phyloP scores from a whole-genome alignment of 2,329 filamentous ascomycete species.

The Phyllosticta citribraziliensis region DNA sequence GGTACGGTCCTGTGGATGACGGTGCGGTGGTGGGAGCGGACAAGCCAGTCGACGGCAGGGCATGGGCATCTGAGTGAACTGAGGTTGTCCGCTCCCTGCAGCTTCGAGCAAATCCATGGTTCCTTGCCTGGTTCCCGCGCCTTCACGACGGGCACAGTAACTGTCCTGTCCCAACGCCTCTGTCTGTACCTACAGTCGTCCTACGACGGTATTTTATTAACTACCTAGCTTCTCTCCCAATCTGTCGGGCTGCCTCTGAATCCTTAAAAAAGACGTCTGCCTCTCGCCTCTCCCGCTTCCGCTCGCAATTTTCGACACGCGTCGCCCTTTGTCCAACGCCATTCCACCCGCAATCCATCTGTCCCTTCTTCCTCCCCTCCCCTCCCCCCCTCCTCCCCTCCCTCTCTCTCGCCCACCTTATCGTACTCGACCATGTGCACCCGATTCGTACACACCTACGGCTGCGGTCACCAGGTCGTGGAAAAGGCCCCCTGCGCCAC shows the following conservation, averaged over 20 bases:
- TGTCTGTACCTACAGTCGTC: too few species aligned
- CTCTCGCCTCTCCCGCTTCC: conserved; percentile 3
- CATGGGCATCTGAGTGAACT: too few species aligned
- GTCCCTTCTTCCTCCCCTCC: conserved; percentile 17
- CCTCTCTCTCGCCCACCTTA: conserved; percentile 8
- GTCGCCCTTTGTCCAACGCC: conserved; percentile 3
- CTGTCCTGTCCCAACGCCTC: too few species aligned
- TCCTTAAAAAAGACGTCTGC: background rate
- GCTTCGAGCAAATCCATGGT: too few species aligned
- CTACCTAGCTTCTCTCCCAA: conserved; percentile 18
- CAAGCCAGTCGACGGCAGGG: too few species aligned
- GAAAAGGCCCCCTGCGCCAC: conserved; percentile 38
- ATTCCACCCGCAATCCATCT: conserved; percentile 14
- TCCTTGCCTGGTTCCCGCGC: too few species aligned
- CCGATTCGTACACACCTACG: conserved; percentile 37
- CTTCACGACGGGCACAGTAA: too few species aligned
- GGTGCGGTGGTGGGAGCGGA: too few species aligned
- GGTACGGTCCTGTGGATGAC: too few species aligned
- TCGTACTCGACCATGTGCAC: conserved; percentile 33
- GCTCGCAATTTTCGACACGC: conserved; percentile 8
- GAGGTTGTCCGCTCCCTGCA: too few species aligned
- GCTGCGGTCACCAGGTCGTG: conserved; percentile 35
- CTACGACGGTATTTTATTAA: conserved; percentile 31
- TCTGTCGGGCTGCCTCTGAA: conserved; percentile 21
- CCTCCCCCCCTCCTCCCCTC: background rate